Evolutionary conservation across 306 rosid genomes (phyloP).

Genomic region (Heteromeles arbutifolia): DNA sequence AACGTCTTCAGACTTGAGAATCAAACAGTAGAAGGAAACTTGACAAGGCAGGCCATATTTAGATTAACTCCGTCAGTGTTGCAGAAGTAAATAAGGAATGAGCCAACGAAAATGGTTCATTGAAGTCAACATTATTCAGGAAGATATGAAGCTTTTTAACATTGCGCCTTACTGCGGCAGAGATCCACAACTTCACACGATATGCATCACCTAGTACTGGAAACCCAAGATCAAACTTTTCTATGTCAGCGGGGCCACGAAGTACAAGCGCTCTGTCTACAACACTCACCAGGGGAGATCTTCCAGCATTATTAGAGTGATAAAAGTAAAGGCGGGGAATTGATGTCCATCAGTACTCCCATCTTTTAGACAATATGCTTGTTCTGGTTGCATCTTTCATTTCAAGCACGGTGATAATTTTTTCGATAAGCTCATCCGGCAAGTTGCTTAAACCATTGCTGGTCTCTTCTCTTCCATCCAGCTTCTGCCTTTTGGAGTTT

Average conservation of each 20-base stretch:
- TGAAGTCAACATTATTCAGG: not conserved
- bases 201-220: not conserved
- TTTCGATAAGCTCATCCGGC: not conserved
- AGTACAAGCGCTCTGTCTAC: not conserved
- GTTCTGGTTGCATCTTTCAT: not conserved
- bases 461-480: not conserved
- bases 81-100: not conserved
- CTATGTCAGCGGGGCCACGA: not conserved
- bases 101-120: not conserved
- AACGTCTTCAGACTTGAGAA: not conserved
- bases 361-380: conserved; percentile 2
- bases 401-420: not conserved
- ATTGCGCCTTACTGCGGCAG: not conserved
- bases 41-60: not conserved
- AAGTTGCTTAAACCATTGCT: not conserved
- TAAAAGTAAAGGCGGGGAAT: not conserved
- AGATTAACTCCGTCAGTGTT: not conserved
- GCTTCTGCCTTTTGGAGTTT: not conserved
- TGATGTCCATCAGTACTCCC: not conserved
- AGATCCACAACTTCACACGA: not conserved
- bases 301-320: not conserved
- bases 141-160: not conserved
- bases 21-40: not conserved
- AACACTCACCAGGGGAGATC: not conserved
- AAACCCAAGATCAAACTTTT: not conserved